Percentiles rank a stretch among this genome's conserved stretches.
Evolutionary conservation across 2,329 filamentous ascomycete genomes (phyloP).

Genomic region (Exophiala alcalophila): DNA sequence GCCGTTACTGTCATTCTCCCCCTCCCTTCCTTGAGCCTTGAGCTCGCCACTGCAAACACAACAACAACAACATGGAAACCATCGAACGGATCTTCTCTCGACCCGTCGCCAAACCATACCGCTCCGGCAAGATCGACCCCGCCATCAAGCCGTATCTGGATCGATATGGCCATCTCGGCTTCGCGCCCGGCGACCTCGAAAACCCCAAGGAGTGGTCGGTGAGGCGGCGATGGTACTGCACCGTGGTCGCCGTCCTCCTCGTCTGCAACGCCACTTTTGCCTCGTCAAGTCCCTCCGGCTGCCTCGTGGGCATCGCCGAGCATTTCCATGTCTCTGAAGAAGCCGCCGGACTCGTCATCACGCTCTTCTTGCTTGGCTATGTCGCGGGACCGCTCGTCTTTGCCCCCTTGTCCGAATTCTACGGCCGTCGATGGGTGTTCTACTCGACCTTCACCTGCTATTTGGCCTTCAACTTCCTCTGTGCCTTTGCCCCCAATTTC

Average conservation of each 20-base stretch:
- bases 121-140: slow-evolving; percentile 41
- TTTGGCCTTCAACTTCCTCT: slow-evolving; percentile 52
- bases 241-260: slow-evolving; percentile 39
- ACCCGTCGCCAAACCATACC: slow-evolving; percentile 54
- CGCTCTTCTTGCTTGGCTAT: slow-evolving; percentile 63
- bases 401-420: slow-evolving; percentile 65
- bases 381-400: slow-evolving; percentile 61
- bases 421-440: slow-evolving; percentile 56
- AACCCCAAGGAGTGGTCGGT: slow-evolving; percentile 43
- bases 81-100: slow-evolving; percentile 49
- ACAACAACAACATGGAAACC: slow-evolving; percentile 48
- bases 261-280: slow-evolving; percentile 58
- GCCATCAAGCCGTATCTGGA: slow-evolving; percentile 46
- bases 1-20: too few species aligned
- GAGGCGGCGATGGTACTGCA: slow-evolving; percentile 43
- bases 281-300: slow-evolving; percentile 43
- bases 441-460: slow-evolving; percentile 42
- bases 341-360: slow-evolving; percentile 57
- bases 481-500: slow-evolving; percentile 56
- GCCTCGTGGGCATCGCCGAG: slow-evolving; percentile 40
- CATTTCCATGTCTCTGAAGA: slow-evolving; percentile 50
- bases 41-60: background rate
- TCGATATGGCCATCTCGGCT: slow-evolving; percentile 51
- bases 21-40: too few species aligned
- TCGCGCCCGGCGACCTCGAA: slow-evolving; percentile 49